Base-by-base conservation (phyloP, 495 filamentous ascomycete species). In the Schizothecium vesticola region DNA sequence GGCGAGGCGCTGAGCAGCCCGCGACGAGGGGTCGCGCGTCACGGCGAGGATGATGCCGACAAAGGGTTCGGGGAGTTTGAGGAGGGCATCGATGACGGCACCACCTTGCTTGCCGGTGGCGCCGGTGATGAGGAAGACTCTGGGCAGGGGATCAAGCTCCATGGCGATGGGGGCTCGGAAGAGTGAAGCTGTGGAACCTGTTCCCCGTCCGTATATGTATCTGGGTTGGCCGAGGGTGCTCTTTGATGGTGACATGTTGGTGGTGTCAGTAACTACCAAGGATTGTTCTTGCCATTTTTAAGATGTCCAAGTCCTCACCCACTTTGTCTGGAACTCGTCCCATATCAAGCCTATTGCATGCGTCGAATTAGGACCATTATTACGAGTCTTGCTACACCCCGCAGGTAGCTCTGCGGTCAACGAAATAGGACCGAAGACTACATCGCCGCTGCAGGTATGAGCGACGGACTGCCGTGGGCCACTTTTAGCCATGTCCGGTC, bases 31-130 rank as follows among this genome's bases (percentile, higher is more conserved):
- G 64, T 90, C 81, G 36, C 89, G 86, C 1, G 90, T 91, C 13
- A 91, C 79, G 13, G 86, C 90, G 21, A 92, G 82, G 69, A 92
- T 87, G 25, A 79, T 72, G 26, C 33, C 13, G 33, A 43, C 33
- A 6, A 83, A 80, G 24, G 36, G 11, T 13, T 57, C 23, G 55
- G 63, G 59, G 13, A 36, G 56, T 26, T 58, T 51, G 8, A 90
- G 75, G 61, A 92, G 83, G 59, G 80, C 83, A 23, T 83, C 77
- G 70, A 92, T 82, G 60, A 89, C 76, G 28, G 86, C 79, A 51
- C 87, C 83, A 36, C 90, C 89, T 73, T 91, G 90, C 61, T 87
- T 87, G 74, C 88, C 88, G 0, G 88, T 92, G n/a, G 87, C 89
- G 21, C 89, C 89, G 60, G 86, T 88, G 66, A 91, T 74, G 61